A percentile compares a stretch with the other conserved stretches of the same genome.
Evolutionary conservation across 495 filamentous ascomycete species (phyloP).

Genomic region (Hypoxylon intermedium): DNA sequence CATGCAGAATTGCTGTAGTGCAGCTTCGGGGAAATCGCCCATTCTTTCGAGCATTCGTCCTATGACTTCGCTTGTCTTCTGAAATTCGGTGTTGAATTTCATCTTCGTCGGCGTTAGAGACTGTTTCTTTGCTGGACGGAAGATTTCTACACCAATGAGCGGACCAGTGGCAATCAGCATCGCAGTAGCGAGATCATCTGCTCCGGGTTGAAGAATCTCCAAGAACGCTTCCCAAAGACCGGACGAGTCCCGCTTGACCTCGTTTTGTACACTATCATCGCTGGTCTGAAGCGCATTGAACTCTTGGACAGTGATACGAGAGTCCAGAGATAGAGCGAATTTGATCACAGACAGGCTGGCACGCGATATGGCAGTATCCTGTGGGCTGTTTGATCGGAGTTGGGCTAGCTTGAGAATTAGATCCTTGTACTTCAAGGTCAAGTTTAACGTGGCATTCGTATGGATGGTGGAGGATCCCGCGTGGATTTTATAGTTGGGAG

Average conservation of each 20-base stretch:
- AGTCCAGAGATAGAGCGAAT: conserved; percentile 75
- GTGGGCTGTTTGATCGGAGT: conserved; percentile 44
- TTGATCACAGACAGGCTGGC: conserved; percentile 69
- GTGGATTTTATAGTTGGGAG: conserved; percentile 48
- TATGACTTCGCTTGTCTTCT: conserved; percentile 71
- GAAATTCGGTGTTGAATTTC: conserved; percentile 76
- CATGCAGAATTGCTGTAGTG: conserved; percentile 70
- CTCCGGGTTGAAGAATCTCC: conserved; percentile 67
- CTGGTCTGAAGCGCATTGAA: conserved; percentile 66
- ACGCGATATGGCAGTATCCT: conserved; percentile 50
- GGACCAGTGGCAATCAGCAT: conserved; percentile 73
- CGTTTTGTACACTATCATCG: conserved; percentile 67
- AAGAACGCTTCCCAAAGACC: conserved; percentile 80
- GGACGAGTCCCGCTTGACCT: conserved; percentile 67
- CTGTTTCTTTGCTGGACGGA: conserved; percentile 60
- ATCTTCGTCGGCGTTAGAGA: conserved; percentile 59
- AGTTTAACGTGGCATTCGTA: conserved; percentile 58
- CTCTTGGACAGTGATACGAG: conserved; percentile 73
- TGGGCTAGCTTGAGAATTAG: conserved; percentile 53
- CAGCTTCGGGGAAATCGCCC: conserved; percentile 70
- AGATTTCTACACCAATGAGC: conserved; percentile 75
- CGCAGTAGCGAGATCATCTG: conserved; percentile 69
- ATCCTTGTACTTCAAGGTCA: conserved; percentile 55
- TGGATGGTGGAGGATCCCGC: conserved; percentile 57
- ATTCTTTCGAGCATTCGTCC: conserved; percentile 77